Percentiles rank a stretch among this genome's conserved stretches.
phyloP scores from a whole-genome alignment of 2,329 filamentous ascomycete species.

The Talaromyces sp. region DNA sequence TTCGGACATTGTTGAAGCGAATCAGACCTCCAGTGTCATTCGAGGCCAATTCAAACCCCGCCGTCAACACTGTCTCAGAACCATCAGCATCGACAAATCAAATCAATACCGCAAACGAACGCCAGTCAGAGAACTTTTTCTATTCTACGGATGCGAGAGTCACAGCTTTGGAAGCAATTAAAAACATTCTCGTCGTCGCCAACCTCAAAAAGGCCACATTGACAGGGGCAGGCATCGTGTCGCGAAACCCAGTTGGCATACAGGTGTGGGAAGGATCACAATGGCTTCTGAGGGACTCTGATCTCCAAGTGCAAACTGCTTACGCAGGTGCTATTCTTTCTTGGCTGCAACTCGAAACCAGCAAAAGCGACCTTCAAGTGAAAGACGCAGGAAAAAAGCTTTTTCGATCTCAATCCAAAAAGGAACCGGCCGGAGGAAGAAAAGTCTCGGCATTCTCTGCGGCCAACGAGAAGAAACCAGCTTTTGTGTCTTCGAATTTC shows the following conservation, averaged over 20 bases:
- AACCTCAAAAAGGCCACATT: constrained; percentile 59
- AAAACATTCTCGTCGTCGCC: constrained; percentile 73
- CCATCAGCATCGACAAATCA: constrained; percentile 41
- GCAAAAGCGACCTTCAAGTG: constrained; percentile 58
- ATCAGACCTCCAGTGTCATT: constrained; percentile 59
- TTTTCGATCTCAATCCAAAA: constrained; percentile 37
- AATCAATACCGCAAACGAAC: constrained; percentile 47
- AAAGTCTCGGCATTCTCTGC: constrained; percentile 61
- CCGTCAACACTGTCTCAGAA: constrained; percentile 45
- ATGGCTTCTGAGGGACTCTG: constrained; percentile 77
- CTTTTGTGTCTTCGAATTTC: constrained; percentile 60
- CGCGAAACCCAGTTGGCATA: constrained; percentile 68
- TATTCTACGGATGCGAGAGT: constrained; percentile 56
- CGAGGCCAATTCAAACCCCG: constrained; percentile 34
- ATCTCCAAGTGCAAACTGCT: constrained; percentile 71
- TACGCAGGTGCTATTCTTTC: constrained; percentile 78
- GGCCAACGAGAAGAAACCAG: constrained; percentile 54
- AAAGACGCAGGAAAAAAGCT: constrained; percentile 50
- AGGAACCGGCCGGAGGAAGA: constrained; percentile 35
- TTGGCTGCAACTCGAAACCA: constrained; percentile 80
- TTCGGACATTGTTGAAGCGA: constrained; percentile 69
- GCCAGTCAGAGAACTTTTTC: constrained; percentile 53
- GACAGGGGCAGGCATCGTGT: constrained; percentile 54
- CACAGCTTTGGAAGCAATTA: constrained; percentile 70
- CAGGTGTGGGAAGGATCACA: constrained; percentile 95